phyloP scores from a whole-genome alignment of 164 flowering plant genomes.

The Vitis riparia region DNA sequence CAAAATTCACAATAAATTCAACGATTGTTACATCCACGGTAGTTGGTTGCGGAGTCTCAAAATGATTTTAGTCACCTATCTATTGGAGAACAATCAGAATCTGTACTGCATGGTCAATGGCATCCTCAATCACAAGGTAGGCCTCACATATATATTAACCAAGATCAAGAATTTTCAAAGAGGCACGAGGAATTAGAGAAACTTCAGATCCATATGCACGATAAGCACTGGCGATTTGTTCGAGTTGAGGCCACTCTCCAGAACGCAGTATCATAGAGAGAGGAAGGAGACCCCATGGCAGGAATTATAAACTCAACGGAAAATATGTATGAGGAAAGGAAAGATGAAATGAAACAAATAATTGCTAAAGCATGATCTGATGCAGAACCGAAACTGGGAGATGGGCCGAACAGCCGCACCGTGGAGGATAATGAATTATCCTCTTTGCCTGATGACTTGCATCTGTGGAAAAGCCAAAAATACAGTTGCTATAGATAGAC shows the following conservation, averaged over 20 bases:
- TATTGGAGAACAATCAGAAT: conserved; percentile 50
- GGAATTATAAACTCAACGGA: no score
- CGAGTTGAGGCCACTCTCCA: conserved; percentile 60
- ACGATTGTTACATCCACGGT: conserved; percentile 47
- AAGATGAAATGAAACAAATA: no score
- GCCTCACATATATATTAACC: conserved; percentile 35
- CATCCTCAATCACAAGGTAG: conserved; percentile 45
- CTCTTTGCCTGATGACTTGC: no score
- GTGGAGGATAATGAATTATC: no score
- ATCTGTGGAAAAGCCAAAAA: no score
- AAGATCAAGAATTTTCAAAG: conserved; percentile 56
- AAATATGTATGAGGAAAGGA: no score
- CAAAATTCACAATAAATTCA: conserved; percentile 60
- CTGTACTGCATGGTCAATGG: conserved; percentile 52
- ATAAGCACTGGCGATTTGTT: conserved; percentile 50
- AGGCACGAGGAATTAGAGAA: conserved; percentile 67
- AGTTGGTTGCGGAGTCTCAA: conserved; percentile 45
- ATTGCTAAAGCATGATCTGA: no score
- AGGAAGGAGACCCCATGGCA: no score
- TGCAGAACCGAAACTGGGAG: no score
- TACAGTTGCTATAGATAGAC: no score
- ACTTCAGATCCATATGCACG: conserved; percentile 44
- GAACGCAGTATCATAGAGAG: conserved; percentile 23
- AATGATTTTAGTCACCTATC: conserved; percentile 43
- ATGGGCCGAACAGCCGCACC: no score